These are phyloP conservation scores for Acorus calamus DNA, from an alignment of 106 monocot genomes.

Conservation along the genomic window DNA sequence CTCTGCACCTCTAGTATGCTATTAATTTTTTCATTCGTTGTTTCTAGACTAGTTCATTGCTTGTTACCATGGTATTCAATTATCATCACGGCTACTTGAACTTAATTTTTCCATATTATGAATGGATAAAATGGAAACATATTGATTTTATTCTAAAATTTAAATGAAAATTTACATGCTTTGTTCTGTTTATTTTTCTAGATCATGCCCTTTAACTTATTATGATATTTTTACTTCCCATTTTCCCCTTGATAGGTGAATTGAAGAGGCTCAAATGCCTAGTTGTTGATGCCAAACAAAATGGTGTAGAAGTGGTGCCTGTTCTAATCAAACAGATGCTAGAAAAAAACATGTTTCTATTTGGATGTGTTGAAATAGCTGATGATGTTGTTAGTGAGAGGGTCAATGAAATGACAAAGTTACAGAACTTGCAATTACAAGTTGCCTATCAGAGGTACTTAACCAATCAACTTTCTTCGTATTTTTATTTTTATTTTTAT, in stretches of 20 bases:
- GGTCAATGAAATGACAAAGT: conserved; percentile 37
- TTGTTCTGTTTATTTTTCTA: not conserved
- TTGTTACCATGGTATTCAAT: too few species aligned
- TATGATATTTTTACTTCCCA: too few species aligned
- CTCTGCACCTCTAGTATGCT: too few species aligned
- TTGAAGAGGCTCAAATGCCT: conserved; percentile 58
- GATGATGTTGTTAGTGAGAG: conserved; percentile 26
- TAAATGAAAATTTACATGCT: too few species aligned
- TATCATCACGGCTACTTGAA: too few species aligned
- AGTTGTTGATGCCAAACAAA: conserved; percentile 64
- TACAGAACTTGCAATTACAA: conserved; percentile 51
- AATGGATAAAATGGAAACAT: too few species aligned
- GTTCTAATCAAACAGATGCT: conserved; percentile 84
- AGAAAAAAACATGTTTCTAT: conserved; percentile 46
- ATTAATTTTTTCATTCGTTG: not conserved
- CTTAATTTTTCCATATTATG: too few species aligned
- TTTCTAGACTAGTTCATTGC: not conserved
- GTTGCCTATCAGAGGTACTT: conserved; percentile 66
- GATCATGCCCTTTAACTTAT: not conserved
- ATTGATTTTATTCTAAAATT: too few species aligned
- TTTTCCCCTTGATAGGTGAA: conserved; percentile 27
- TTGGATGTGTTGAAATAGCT: conserved; percentile 63
- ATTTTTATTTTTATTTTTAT: not conserved
- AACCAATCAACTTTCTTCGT: not conserved
- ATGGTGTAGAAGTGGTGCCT: conserved; percentile 33